Base-by-base conservation (phyloP, 192 early-diverging fungal genomes). In the Coemansia sp. region DNA sequence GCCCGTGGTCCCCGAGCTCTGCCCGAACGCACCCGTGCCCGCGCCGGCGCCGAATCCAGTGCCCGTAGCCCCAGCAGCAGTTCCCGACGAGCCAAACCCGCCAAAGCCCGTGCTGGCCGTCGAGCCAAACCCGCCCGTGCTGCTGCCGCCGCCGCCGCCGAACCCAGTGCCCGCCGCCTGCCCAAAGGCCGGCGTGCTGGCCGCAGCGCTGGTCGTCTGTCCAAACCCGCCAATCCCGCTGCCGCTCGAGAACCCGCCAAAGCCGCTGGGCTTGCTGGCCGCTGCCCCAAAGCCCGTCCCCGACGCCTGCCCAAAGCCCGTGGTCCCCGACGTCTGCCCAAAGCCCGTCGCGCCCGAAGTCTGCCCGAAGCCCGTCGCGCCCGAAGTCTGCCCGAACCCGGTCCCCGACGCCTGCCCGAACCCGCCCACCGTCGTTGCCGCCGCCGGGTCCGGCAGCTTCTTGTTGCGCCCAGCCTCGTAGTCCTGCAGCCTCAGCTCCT, bases 401-500 rank as follows among this genome's bases (percentile, higher is more conserved):
- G 23, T 49, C 4, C 47, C 47, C 12, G 24, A 11, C 16, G 47
- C 10, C 46, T 80, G 71, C 2, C 81, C 81, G 57, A 69, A 62
- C 14, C 49, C 49, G 16, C 51, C 8, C 19, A 30, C 62, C 42
- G 19, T 38, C 19, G 58, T 12, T 64, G 55, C 16, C 69, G 32
- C 56, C 42, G 48, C 69, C 56, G 19, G 54, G 47, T 14, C 27
- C 48, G 66, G 61, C 23, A 60, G 56, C 14, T 58, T 33, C 53
- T 69, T 79, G 61, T 93, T 94, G 49, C 93, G 91, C 16, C 86
- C 86, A 58, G 89, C 85, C 49, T 80, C 67, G 57, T 98, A 98
- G 67, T 98, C 95, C 81, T 92, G 86, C 3, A 91, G 60, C 18
- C 94, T 83, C 42, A 98, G 85, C 74, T 98, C 95, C 79, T 98